A percentile compares a stretch with the other conserved stretches of the same genome.
phyloP scores from a whole-genome alignment of 768 basidiomycete species.

The Tulasnella calospora region DNA sequence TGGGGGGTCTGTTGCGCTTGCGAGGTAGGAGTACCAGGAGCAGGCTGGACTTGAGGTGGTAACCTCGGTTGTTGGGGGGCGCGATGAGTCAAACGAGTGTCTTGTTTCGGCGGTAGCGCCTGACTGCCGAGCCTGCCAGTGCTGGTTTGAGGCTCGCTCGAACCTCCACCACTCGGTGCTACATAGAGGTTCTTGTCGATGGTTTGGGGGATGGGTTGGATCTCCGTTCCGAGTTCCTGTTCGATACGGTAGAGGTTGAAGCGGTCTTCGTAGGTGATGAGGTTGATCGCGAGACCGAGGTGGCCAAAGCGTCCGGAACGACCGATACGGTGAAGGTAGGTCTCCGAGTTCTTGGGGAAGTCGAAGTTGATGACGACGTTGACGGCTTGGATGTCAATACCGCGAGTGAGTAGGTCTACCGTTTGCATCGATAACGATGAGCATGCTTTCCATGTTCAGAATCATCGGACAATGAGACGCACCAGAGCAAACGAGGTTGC shows the following conservation, averaged over 20 bases:
- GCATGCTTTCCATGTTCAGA: not conserved
- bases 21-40: not conserved
- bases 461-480: constrained; percentile 21
- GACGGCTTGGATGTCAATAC: constrained; percentile 99
- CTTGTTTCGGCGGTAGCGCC: constrained; percentile 29
- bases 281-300: constrained; percentile 92
- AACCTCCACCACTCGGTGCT: constrained; percentile 54
- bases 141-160: constrained; percentile 10
- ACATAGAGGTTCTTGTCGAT: constrained; percentile 95
- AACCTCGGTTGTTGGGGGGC: constrained; percentile 23
- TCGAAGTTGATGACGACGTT: constrained; percentile 99
- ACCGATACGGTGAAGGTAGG: constrained; percentile 97
- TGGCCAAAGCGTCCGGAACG: constrained; percentile 97
- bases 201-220: constrained; percentile 84
- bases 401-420: constrained; percentile 87
- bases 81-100: constrained; percentile 21
- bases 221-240: constrained; percentile 97
- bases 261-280: constrained; percentile 95
- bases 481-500: constrained; percentile 89
- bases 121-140: constrained; percentile 37
- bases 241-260: constrained; percentile 98
- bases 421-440: constrained; percentile 36
- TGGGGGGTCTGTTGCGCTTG: not conserved
- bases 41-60: not conserved
- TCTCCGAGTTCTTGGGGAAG: constrained; percentile 98